phyloP scores from a whole-genome alignment of 2,329 filamentous ascomycete genomes.

The Cryphonectria nitschkei region DNA sequence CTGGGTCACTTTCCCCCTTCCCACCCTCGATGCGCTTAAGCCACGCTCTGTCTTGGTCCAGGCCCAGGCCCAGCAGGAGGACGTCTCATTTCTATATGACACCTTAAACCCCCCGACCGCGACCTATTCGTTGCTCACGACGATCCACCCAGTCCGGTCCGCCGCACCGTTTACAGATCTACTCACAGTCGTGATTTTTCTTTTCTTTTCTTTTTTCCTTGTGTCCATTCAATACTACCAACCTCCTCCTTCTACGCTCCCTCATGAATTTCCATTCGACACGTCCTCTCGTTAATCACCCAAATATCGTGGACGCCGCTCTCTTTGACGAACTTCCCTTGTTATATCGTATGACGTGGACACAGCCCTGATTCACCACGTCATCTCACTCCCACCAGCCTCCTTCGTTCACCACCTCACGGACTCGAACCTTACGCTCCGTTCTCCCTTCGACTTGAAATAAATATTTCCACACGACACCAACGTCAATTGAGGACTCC shows the following conservation, averaged over 20 bases:
- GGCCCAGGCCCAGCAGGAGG: slow-evolving; percentile 21
- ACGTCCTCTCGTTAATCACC: slow-evolving; percentile 22
- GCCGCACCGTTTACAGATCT: neutral
- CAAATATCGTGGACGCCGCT: slow-evolving; percentile 11
- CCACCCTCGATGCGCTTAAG: slow-evolving; percentile 19
- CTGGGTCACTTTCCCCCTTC: slow-evolving; percentile 10
- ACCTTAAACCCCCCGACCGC: neutral
- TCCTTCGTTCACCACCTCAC: neutral
- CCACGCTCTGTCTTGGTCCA: slow-evolving; percentile 25
- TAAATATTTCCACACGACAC: neutral
- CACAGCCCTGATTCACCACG: slow-evolving; percentile 2
- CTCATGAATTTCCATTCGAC: neutral
- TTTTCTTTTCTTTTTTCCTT: slow-evolving; percentile 1
- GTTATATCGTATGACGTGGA: slow-evolving; percentile 5
- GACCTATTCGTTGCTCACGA: slow-evolving; percentile 2
- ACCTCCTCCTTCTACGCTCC: slow-evolving; percentile 15
- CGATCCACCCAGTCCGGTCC: slow-evolving; percentile 22
- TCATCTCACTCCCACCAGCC: neutral
- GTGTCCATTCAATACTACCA: slow-evolving; percentile 6
- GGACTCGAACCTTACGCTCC: neutral
- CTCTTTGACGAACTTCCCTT: slow-evolving; percentile 20
- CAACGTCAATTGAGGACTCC: neutral
- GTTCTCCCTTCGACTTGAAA: neutral
- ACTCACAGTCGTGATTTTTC: slow-evolving; percentile 16
- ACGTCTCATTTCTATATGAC: slow-evolving; percentile 20